Percentiles rank a stretch among this genome's conserved stretches.
phyloP scores from a whole-genome alignment of 768 basidiomycete genomes.

The Hemileccinum impolitum region DNA sequence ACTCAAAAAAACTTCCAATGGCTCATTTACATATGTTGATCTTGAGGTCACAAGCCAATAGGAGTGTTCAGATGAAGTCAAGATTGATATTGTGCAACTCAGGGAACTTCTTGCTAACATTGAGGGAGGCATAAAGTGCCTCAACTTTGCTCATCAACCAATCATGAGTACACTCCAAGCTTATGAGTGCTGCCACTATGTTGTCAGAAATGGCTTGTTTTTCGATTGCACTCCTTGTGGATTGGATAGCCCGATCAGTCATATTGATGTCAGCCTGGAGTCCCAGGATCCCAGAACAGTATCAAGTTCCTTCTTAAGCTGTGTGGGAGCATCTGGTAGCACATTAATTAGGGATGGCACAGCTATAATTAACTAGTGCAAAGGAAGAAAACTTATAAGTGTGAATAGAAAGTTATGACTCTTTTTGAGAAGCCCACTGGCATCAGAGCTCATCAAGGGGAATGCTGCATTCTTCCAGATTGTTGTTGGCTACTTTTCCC shows the following conservation, averaged over 20 bases:
- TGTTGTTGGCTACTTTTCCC: conserved; percentile 6
- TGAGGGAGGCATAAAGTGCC: neutral
- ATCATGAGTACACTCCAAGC: neutral
- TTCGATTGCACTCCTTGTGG: conserved; percentile 5
- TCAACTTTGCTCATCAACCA: neutral
- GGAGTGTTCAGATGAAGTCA: neutral
- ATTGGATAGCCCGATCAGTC: conserved; percentile 23
- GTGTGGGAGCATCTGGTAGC: conserved; percentile 1
- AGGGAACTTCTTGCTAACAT: neutral
- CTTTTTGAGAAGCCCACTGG: neutral
- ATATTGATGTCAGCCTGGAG: neutral
- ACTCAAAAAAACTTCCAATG: conserved; percentile 3
- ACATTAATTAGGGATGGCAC: neutral
- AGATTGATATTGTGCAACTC: neutral
- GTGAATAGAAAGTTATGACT: conserved; percentile 2
- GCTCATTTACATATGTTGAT: conserved; percentile 1
- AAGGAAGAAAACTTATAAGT: neutral
- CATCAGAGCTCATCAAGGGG: neutral
- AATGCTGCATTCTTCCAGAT: conserved; percentile 16
- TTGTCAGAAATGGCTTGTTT: neutral
- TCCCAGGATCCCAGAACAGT: neutral
- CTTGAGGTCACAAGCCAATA: neutral
- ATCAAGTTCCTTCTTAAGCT: conserved; percentile 8
- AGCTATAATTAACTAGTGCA: neutral
- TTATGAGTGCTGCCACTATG: conserved; percentile 19